These are phyloP conservation scores for Pseudogymnoascus sp. DNA, from an alignment of 2,329 filamentous ascomycete species.

Conservation along the genomic window DNA sequence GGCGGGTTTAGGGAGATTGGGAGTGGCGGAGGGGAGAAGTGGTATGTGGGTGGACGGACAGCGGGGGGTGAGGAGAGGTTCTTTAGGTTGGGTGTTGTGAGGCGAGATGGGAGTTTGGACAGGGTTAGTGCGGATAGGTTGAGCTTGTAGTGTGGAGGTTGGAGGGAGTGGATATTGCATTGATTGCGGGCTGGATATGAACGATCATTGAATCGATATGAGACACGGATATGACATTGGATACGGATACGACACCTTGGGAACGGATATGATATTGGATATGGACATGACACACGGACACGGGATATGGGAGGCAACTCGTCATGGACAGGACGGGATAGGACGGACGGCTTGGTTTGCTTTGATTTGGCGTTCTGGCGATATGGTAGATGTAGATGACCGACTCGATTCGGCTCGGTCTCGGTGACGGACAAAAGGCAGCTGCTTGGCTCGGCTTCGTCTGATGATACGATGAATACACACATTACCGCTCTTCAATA, in stretches of 20 bases:
- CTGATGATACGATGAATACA: not conserved
- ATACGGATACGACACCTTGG: not conserved
- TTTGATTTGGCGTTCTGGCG: not conserved
- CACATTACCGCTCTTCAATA: not conserved
- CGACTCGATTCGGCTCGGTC: not conserved
- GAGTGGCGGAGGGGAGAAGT: slow-evolving; percentile 58
- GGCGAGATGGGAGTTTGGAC: slow-evolving; percentile 63
- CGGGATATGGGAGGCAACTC: not conserved
- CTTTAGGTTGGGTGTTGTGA: slow-evolving; percentile 71
- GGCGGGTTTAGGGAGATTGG: not conserved
- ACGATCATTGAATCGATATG: not conserved
- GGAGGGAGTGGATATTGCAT: not conserved
- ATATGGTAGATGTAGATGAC: not conserved
- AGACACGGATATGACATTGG: not conserved
- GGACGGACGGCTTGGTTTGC: not conserved
- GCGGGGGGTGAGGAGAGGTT: slow-evolving; percentile 71
- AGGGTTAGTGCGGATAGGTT: slow-evolving; percentile 65
- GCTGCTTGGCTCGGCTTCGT: not conserved
- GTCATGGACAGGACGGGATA: not conserved
- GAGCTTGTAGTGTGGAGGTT: slow-evolving; percentile 45
- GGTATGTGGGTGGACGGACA: slow-evolving; percentile 73
- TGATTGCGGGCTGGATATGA: not conserved
- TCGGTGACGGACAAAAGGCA: not conserved
- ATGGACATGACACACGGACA: not conserved
- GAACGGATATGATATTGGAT: not conserved